Base-by-base conservation (phyloP, 805 yeast genomes). In the Metschnikowia kofuensis region DNA sequence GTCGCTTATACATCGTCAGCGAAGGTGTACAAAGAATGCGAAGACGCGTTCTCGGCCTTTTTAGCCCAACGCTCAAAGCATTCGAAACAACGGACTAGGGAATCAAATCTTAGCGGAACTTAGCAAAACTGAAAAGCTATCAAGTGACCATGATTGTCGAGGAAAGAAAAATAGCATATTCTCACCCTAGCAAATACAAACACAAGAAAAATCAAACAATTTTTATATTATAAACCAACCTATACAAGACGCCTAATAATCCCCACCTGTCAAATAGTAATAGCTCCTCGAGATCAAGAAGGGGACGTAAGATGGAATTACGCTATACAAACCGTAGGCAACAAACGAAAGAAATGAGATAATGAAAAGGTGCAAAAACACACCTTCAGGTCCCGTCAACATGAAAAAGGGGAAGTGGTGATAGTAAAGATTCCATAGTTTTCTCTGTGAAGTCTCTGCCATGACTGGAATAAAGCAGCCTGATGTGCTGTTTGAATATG, bases 371-470 rank as follows among this genome's bases (percentile, higher is more conserved):
- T 57, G 59, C 44, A 57, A 49, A 37, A 55, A 44, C 65, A 66
- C 50, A 21, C 72, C 60, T 63, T 77, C 82, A 31, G 67, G 62
- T 40, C 60, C 64, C 26, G 82, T 77, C 66, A 77, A 67, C 81
- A 77, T 77, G 61, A 64, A 70, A 53, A 69, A 70, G 12, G 82
- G 82, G 50, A 77, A 69, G 53, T 69, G 69, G 62, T 68, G 68
- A 62, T 70, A 76, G 62, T 76, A 75, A 37, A 61, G 51, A 40
- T 52, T 51, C 59, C 59, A 55, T 31, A 48, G 27, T 27, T 39
- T 52, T n/a, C 34, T 40, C 40, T 35, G 44, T n/a, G 51, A 37
- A 31, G 37, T 15, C 35, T 44, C 45, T 15, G 48, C 26, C 49
- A 40, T 45, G 28, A 35, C 35, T 14, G 49, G 14, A 31, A 26